Percentiles rank a stretch among this genome's conserved stretches.
Conservation (phyloP, 2,329 filamentous ascomycete species). For the Venturia effusa region DNA sequence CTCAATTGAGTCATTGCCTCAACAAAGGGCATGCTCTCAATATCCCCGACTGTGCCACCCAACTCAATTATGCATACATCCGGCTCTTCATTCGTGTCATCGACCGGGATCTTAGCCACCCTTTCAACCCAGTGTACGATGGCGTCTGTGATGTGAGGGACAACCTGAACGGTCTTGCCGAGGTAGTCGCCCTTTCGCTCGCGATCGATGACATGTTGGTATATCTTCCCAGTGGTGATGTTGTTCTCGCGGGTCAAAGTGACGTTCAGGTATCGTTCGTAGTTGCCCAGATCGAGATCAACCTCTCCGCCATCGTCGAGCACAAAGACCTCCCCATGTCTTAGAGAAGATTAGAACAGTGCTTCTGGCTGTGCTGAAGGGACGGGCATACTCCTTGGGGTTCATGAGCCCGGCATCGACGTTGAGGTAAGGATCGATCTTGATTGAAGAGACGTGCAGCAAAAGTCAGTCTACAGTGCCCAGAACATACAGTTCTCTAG, state of each 20-base stretch:
- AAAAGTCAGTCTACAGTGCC: slow-evolving; percentile 18
- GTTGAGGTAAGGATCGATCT: slow-evolving; percentile 65
- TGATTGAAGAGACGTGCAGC: slow-evolving; percentile 52
- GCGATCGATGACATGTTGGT: slow-evolving; percentile 73
- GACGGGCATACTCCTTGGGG: slow-evolving; percentile 44
- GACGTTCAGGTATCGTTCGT: slow-evolving; percentile 72
- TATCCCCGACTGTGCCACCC: slow-evolving; percentile 64
- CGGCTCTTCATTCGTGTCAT: slow-evolving; percentile 70
- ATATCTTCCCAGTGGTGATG: slow-evolving; percentile 96
- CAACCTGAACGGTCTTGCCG: slow-evolving; percentile 79
- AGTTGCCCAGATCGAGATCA: slow-evolving; percentile 66
- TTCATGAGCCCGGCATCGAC: slow-evolving; percentile 66
- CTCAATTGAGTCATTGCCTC: slow-evolving; percentile 75
- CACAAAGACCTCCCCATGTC: slow-evolving; percentile 84
- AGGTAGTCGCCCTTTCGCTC: slow-evolving; percentile 68
- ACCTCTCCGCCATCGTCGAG: slow-evolving; percentile 72
- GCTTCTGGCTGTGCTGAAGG: neutral
- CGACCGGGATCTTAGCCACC: slow-evolving; percentile 75
- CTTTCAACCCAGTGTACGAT: slow-evolving; percentile 90
- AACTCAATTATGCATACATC: slow-evolving; percentile 84
- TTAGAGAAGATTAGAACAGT: slow-evolving; percentile 21
- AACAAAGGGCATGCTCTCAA: slow-evolving; percentile 80
- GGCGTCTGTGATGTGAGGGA: slow-evolving; percentile 83
- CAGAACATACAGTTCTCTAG: slow-evolving; percentile 14
- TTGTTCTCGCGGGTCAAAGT: slow-evolving; percentile 81